Base-by-base conservation (phyloP, 2,329 filamentous ascomycete species). In the Diaporthe sp. region DNA sequence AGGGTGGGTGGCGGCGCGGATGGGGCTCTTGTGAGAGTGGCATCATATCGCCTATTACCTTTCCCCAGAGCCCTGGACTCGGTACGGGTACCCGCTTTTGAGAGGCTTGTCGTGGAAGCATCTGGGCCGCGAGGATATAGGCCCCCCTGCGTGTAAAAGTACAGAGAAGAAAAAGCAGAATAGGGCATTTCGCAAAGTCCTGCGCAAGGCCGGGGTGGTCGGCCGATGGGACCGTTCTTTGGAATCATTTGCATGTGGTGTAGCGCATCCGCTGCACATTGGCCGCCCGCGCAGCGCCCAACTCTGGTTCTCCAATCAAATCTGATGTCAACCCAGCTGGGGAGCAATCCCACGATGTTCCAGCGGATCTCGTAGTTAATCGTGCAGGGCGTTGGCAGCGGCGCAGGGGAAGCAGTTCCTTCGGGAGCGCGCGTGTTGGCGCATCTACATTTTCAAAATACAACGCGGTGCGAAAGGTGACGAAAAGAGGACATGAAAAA, bases 141-240 rank as follows among this genome's bases (percentile, higher is more conserved):
- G 22, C 34, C 31, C 25, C 19, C 37, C 37, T 17, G 17, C 42
- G 25, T 31, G 25, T 19, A 28, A 31, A 28, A 22, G 19, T 4
- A 46, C 9, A 17, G 42, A 62, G 37, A 31, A 10, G 9, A 19
- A 55, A 31, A 19, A 25, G 25, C 13, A 65, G 9, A 28, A 25
- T 8, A 28, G 10, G n/a, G 44, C n/a, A 65, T 37, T 71, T 75
- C 73, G 76, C 76, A 77, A 75, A 77, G 70, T 77, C 70, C 57
- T 77, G 73, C 73, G 70, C 71, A 57, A 39, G 46, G 53, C 39
- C 57, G 46, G 39, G 34, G 49, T 39, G 31, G 28, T 46, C 62
- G 71, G 70, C 31, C 71, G 55, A 42, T 53, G 28, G 22, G 61
- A 55, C 73, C 76, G 55, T 34, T 68, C 49, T 75, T 75, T 77